Evolutionary conservation across 768 basidiomycete species (phyloP).

Genomic region (Leccinum arenicola): DNA sequence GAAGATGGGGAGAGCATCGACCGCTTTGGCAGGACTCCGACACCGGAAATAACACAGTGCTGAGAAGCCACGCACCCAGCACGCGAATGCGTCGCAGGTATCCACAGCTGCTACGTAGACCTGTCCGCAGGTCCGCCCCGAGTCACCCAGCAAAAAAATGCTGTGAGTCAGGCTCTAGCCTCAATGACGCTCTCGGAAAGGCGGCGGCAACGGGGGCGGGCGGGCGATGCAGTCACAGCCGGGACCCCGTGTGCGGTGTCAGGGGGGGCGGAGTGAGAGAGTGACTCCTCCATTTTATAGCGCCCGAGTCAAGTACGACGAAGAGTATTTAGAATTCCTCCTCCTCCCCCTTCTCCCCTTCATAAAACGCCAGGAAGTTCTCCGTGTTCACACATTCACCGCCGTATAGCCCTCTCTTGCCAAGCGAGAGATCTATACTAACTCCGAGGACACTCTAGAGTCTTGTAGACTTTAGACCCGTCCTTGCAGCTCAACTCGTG

Average conservation of each 20-base stretch:
- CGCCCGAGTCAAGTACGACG: slow-evolving; percentile 23
- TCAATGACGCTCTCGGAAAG: neutral
- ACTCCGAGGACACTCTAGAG: slow-evolving; percentile 42
- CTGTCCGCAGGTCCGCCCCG: neutral
- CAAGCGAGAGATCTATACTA: slow-evolving; percentile 20
- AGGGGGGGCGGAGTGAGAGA: slow-evolving; percentile 23
- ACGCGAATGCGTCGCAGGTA: neutral
- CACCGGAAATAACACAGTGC: neutral
- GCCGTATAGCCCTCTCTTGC: slow-evolving; percentile 24
- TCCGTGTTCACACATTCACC: neutral
- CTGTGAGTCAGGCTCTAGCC: slow-evolving; percentile 8
- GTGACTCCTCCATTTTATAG: slow-evolving; percentile 36
- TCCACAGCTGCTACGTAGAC: neutral
- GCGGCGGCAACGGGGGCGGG: slow-evolving; percentile 4
- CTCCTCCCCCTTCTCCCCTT: slow-evolving; percentile 1
- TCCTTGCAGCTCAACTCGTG: slow-evolving; percentile 24
- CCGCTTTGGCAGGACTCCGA: slow-evolving; percentile 1
- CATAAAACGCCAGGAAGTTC: slow-evolving; percentile 4
- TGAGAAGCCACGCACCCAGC: neutral
- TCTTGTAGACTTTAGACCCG: slow-evolving; percentile 35
- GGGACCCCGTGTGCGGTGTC: slow-evolving; percentile 28
- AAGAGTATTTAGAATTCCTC: slow-evolving; percentile 23
- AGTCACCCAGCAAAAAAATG: neutral
- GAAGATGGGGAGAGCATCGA: neutral
- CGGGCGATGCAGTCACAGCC: slow-evolving; percentile 5